Conservation (phyloP, 2,329 filamentous ascomycete genomes). For the Talaromyces sp. region DNA sequence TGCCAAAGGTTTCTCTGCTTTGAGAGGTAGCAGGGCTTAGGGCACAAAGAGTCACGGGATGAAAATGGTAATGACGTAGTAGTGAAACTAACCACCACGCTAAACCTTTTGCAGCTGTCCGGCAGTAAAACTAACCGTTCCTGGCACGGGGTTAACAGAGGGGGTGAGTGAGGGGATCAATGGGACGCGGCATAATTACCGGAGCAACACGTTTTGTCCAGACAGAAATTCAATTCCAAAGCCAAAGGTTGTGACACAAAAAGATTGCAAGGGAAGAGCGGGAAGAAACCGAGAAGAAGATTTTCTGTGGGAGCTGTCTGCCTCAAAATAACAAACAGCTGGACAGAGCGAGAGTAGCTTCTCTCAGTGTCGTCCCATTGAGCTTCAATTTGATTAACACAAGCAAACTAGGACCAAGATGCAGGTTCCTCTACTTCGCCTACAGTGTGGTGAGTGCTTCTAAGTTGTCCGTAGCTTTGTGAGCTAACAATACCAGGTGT, state of each 20-base stretch:
- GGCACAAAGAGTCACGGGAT: constrained; percentile 10
- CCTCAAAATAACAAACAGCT: neutral
- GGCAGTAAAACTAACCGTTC: constrained; percentile 9
- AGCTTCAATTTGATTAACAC: neutral
- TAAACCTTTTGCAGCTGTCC: neutral
- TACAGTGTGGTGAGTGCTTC: constrained; percentile 56
- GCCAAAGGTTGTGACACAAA: neutral
- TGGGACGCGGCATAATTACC: neutral
- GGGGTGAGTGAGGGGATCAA: constrained; percentile 3
- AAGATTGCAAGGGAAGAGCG: neutral
- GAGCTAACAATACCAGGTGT: constrained; percentile 57
- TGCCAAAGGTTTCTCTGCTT: neutral
- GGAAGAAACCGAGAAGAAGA: neutral
- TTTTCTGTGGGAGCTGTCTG: neutral
- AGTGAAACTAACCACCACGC: neutral
- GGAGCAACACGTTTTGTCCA: neutral
- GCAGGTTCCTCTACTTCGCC: constrained; percentile 78
- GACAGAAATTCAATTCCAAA: neutral
- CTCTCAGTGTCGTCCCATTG: constrained; percentile 7
- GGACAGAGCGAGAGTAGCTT: neutral
- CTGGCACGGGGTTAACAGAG: constrained; percentile 11
- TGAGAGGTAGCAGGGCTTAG: constrained; percentile 10
- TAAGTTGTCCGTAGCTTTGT: neutral
- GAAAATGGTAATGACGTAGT: neutral
- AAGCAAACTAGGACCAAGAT: constrained; percentile 41